Conservation (phyloP, 2,329 filamentous ascomycete genomes). For the Trichophyton equinum region DNA sequence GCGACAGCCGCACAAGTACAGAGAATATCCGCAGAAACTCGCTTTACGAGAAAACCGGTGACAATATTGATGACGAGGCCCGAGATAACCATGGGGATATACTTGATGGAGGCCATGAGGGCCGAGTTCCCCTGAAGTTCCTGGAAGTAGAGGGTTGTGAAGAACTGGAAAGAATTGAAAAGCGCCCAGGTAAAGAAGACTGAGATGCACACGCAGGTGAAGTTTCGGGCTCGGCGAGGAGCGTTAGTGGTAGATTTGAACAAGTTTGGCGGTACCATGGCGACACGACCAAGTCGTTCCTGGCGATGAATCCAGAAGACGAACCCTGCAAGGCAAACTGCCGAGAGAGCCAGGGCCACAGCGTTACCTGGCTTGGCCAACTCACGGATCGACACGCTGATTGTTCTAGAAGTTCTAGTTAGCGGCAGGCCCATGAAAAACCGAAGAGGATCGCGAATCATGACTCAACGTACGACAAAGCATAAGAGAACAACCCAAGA, state of each 20-base stretch:
- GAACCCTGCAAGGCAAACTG: constrained; percentile 34
- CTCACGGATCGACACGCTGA: constrained; percentile 43
- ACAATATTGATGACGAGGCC: constrained; percentile 10
- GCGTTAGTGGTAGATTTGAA: constrained; percentile 42
- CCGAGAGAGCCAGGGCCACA: constrained; percentile 10
- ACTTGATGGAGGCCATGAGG: constrained; percentile 35
- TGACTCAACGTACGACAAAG: constrained; percentile 33
- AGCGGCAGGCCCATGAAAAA: neutral
- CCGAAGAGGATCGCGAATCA: neutral
- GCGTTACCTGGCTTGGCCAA: constrained; percentile 43
- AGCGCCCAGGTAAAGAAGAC: constrained; percentile 35
- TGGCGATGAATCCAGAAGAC: constrained; percentile 41
- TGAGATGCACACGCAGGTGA: constrained; percentile 41
- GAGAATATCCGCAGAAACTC: constrained; percentile 9
- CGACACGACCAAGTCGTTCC: constrained; percentile 33
- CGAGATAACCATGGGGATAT: constrained; percentile 38
- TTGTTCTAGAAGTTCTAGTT: constrained; percentile 7
- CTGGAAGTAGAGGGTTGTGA: constrained; percentile 35
- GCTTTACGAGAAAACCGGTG: constrained; percentile 10
- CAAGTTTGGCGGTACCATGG: constrained; percentile 47
- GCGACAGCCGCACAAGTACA: constrained; percentile 6
- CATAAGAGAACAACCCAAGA: constrained; percentile 41
- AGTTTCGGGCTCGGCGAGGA: constrained; percentile 36
- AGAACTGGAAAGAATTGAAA: constrained; percentile 20
- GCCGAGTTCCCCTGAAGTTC: constrained; percentile 37